Evolutionary conservation across 2,329 filamentous ascomycete species (phyloP).

Genomic region (Macrophomina pseudophaseolina): DNA sequence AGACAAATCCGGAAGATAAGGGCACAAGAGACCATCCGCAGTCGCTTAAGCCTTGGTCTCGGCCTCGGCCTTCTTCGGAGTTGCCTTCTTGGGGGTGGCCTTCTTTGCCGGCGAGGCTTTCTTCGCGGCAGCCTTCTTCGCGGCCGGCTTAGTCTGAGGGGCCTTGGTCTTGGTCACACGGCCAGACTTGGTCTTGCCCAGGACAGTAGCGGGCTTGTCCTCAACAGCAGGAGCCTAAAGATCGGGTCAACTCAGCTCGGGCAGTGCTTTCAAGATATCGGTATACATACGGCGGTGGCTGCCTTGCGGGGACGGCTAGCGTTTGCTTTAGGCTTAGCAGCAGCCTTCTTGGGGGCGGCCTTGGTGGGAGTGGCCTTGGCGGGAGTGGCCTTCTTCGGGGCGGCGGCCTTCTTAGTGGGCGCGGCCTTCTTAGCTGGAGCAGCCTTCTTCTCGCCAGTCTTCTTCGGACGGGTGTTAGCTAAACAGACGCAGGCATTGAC

Average conservation of each 20-base stretch:
- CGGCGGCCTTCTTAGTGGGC: constrained; percentile 41
- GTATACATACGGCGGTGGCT: constrained; percentile 32
- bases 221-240: constrained; percentile 63
- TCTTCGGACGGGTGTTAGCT: constrained; percentile 1
- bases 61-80: constrained; percentile 44
- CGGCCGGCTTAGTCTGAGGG: constrained; percentile 44
- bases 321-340: constrained; percentile 52
- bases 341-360: constrained; percentile 39
- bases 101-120: constrained; percentile 53
- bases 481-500: not conserved
- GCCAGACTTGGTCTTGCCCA: constrained; percentile 85
- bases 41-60: constrained; percentile 3
- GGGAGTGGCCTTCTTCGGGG: constrained; percentile 53
- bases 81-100: constrained; percentile 45
- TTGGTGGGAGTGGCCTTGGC: constrained; percentile 49
- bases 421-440: constrained; percentile 37
- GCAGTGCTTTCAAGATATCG: not conserved
- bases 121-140: constrained; percentile 38
- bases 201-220: constrained; percentile 68
- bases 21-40: not conserved
- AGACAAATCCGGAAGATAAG: constrained; percentile 1
- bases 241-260: constrained; percentile 35
- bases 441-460: constrained; percentile 48
- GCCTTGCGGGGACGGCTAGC: constrained; percentile 53
- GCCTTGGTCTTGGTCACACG: constrained; percentile 75